These are phyloP conservation scores for Ascocoryne sarcoides DNA, from an alignment of 2,329 filamentous ascomycete species.

Conservation along the genomic window DNA sequence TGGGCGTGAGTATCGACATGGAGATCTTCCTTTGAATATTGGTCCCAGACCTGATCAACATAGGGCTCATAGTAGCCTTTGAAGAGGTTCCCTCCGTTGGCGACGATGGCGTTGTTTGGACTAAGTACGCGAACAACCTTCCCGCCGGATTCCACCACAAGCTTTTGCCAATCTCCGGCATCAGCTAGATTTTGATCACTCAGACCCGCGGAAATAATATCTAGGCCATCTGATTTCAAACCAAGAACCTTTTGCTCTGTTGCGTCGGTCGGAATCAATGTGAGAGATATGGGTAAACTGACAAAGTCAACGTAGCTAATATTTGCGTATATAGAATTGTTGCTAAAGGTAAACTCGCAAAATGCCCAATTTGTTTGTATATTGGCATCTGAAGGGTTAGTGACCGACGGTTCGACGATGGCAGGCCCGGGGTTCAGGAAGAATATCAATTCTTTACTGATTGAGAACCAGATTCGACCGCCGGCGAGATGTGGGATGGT, in stretches of 20 bases:
- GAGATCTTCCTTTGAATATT: constrained; percentile 34
- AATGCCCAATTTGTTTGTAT: constrained; percentile 54
- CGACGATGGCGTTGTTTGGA: constrained; percentile 31
- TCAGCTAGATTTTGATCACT: constrained; percentile 47
- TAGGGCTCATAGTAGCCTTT: constrained; percentile 37
- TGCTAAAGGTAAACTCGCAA: constrained; percentile 57
- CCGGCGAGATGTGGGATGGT: constrained; percentile 63
- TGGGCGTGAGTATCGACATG: constrained; percentile 56
- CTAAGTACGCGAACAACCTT: constrained; percentile 34
- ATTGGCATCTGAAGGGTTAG: constrained; percentile 55
- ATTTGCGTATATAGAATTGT: constrained; percentile 53
- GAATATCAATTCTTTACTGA: constrained; percentile 58
- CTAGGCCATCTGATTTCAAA: constrained; percentile 44
- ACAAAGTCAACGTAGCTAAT: constrained; percentile 73
- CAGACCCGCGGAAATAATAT: constrained; percentile 44
- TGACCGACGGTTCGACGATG: constrained; percentile 66
- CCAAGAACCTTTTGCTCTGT: constrained; percentile 45
- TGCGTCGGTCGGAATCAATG: constrained; percentile 36
- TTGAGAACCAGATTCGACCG: constrained; percentile 63
- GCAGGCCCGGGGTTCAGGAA: constrained; percentile 58
- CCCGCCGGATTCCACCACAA: constrained; percentile 31
- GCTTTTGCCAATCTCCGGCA: constrained; percentile 51
- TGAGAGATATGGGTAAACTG: constrained; percentile 50
- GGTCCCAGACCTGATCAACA: constrained; percentile 36
- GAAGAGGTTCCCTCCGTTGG: constrained; percentile 38